phyloP scores from a whole-genome alignment of 768 basidiomycete species.

The Galerina sulciceps region DNA sequence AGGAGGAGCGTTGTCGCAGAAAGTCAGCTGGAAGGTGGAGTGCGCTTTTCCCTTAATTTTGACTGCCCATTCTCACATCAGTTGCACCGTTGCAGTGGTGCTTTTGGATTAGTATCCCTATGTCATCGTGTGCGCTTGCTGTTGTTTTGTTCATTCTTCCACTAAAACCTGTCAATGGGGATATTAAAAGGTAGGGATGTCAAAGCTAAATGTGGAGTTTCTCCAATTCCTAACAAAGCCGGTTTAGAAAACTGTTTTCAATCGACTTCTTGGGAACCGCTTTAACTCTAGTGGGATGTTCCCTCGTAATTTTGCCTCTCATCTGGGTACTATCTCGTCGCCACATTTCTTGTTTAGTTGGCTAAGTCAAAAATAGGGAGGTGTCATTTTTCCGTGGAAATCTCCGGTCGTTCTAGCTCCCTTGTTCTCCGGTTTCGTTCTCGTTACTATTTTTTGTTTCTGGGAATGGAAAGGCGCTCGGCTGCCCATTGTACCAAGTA shows the following conservation, averaged over 20 bases:
- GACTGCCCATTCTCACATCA: not conserved
- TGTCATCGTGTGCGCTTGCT: slow-evolving; percentile 54
- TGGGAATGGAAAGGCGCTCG: slow-evolving; percentile 76
- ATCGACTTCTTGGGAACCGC: slow-evolving; percentile 67
- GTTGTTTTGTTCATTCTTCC: slow-evolving; percentile 69
- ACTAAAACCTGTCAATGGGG: slow-evolving; percentile 68
- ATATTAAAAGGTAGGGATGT: slow-evolving; percentile 54
- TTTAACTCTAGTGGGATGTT: slow-evolving; percentile 63
- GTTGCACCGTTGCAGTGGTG: slow-evolving; percentile 56
- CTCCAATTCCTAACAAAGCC: not conserved
- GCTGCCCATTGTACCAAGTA: slow-evolving; percentile 76
- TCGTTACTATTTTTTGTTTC: slow-evolving; percentile 60
- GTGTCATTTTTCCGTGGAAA: slow-evolving; percentile 72
- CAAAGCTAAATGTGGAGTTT: too few relatives aligned
- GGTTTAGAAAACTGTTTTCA: slow-evolving; percentile 58
- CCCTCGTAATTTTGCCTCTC: slow-evolving; percentile 68
- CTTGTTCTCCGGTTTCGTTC: slow-evolving; percentile 56
- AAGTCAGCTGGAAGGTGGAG: slow-evolving; percentile 65
- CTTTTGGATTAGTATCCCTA: slow-evolving; percentile 73
- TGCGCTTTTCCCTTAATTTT: not conserved
- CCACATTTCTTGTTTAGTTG: not conserved
- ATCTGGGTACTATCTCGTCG: slow-evolving; percentile 56
- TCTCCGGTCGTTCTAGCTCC: slow-evolving; percentile 69
- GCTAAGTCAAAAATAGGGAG: slow-evolving; percentile 48
- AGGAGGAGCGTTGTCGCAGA: slow-evolving; percentile 67